Base-by-base conservation (phyloP, 805 yeast genomes). In the Grigorovia jiainica region DNA sequence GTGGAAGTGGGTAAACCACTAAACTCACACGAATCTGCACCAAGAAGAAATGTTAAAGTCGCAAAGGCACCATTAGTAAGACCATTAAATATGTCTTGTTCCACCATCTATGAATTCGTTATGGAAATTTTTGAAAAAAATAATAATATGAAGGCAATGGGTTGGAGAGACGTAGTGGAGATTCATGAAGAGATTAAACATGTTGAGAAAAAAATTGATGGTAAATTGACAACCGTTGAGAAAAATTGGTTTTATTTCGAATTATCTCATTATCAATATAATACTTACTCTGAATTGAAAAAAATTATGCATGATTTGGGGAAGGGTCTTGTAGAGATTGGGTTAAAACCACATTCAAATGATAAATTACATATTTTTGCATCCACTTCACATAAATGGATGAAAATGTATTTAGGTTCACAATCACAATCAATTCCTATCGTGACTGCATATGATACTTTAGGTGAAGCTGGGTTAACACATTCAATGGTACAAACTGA, bases 371-470 rank as follows among this genome's bases (percentile, higher is more conserved):
- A 87, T 61, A 73, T 90, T 41, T 92, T 80, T 64, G 96, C 96
- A 20, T 64, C 84, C 17, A 92, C 98, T 13, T 82, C 94, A n/a
- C 81, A 76, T 43, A 78, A 77, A 58, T 90, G 97, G 97, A 76
- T 90, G 86, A 84, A 85, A 66, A 74, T 86, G 27, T 90, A 79
- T 50, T 64, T 87, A 47, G 95, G 89, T 11, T 73, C 85, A 42
- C 76, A 77, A 53, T 68, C 87, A 39, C 95, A 87, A 63, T 65
- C 75, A 38, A 79, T 92, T 46, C 84, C 97, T 16, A 74, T 83
- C 43, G 97, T 87, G 37, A 92, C 98, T n/a, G 97, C 98, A 25
- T 92, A 92, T 64, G 97, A 89, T 63, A 87, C 96, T 24, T 70
- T 89, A 51, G 97, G 97, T 45, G 95, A 87, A 63, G 71, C 73